These are phyloP conservation scores for Paulinella micropora DNA, from an alignment of 78 protist species.

Conservation along the genomic window DNA sequence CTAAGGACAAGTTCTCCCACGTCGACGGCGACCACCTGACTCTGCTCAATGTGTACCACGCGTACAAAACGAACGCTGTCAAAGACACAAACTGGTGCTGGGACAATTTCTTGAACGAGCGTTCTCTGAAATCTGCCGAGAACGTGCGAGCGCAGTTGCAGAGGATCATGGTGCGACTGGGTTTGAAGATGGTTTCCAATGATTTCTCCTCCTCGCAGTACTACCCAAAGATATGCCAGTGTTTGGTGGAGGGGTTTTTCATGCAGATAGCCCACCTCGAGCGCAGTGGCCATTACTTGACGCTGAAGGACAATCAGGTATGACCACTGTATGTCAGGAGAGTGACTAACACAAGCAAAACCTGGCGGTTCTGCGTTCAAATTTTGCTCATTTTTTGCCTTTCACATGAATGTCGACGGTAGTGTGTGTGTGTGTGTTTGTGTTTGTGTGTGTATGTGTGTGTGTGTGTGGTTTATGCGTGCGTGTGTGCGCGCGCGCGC, in stretches of 20 bases:
- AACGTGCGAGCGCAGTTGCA: constrained; percentile 65
- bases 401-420: not conserved
- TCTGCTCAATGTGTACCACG: constrained; percentile 85
- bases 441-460: too few species aligned
- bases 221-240: constrained; percentile 72
- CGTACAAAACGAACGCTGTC: constrained; percentile 50
- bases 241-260: constrained; percentile 80
- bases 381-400: too few species aligned
- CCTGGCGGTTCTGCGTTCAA: too few species aligned
- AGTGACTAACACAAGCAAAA: too few species aligned
- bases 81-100: constrained; percentile 37
- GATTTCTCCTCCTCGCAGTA: constrained; percentile 37
- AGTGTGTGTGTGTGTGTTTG: too few species aligned
- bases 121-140: constrained; percentile 74
- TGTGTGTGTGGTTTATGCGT: too few species aligned
- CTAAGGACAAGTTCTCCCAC: constrained; percentile 73
- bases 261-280: constrained; percentile 92
- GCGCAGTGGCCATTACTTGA: constrained; percentile 75
- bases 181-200: constrained; percentile 39
- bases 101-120: constrained; percentile 70
- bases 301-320: constrained; percentile 87
- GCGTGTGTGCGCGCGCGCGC: too few species aligned
- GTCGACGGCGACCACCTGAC: constrained; percentile 95
- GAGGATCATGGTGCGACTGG: constrained; percentile 48
- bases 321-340: too few species aligned